Conservation (phyloP, 495 filamentous ascomycete genomes). For the Penicillium lagena region DNA sequence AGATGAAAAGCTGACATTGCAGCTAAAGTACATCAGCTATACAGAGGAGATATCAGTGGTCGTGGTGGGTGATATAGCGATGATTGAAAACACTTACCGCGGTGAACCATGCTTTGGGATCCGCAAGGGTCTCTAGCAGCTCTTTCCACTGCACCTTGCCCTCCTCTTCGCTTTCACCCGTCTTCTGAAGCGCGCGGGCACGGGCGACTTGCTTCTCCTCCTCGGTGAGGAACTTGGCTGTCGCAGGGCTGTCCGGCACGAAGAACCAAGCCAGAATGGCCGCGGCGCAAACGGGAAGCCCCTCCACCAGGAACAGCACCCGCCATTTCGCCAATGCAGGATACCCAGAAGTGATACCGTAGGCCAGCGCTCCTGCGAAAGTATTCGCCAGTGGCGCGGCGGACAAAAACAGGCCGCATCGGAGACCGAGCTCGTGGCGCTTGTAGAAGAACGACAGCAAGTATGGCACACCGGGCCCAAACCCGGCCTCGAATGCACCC, state of each 20-base stretch:
- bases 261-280: conserved; percentile 59
- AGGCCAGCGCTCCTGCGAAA: conserved; percentile 78
- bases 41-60: background rate
- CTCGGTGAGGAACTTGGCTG: conserved; percentile 61
- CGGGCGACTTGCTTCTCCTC: conserved; percentile 66
- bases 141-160: conserved; percentile 54
- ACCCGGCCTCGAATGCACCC: conserved; percentile 60
- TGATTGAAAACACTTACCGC: conserved; percentile 25
- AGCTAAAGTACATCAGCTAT: conserved; percentile 55
- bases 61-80: no score
- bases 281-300: conserved; percentile 63
- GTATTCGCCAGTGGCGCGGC: conserved; percentile 76
- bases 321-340: conserved; percentile 68
- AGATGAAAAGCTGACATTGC: conserved; percentile 69
- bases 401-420: conserved; percentile 69
- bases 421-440: conserved; percentile 67
- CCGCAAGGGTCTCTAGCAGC: conserved; percentile 46
- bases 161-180: conserved; percentile 49
- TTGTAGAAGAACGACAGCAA: conserved; percentile 81
- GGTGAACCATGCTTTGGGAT: conserved; percentile 55
- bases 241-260: conserved; percentile 65
- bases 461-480: conserved; percentile 64
- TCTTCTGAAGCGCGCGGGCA: conserved; percentile 55
- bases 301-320: conserved; percentile 78
- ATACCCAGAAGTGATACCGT: conserved; percentile 70